These are phyloP conservation scores for Aphanomyces astaci DNA, from an alignment of 352 stramenopile species.

Conservation along the genomic window DNA sequence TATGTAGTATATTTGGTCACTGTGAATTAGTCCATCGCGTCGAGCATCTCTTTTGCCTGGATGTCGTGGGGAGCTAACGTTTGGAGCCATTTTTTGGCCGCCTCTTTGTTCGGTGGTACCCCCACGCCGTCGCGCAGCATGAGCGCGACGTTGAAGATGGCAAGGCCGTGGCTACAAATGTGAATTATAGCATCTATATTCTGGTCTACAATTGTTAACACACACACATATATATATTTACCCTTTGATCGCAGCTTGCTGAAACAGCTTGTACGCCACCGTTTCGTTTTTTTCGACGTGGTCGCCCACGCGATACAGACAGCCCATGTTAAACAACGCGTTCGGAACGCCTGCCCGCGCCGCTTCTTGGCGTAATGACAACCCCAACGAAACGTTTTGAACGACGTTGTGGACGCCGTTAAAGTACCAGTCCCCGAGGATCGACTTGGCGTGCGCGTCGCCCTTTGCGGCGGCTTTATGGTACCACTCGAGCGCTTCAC, in stretches of 20 bases:
- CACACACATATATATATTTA: neutral
- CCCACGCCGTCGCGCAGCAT: slow-evolving; percentile 73
- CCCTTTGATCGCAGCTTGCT: slow-evolving; percentile 58
- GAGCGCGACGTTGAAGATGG: slow-evolving; percentile 80
- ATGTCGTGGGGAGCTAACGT: slow-evolving; percentile 60
- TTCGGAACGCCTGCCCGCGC: slow-evolving; percentile 45
- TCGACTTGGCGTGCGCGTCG: slow-evolving; percentile 64
- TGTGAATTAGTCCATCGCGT: slow-evolving; percentile 26
- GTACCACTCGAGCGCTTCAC: slow-evolving; percentile 60
- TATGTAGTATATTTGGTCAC: too few relatives aligned
- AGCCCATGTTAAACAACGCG: slow-evolving; percentile 74
- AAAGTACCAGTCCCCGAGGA: slow-evolving; percentile 64
- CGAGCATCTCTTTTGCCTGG: slow-evolving; percentile 71
- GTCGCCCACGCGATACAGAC: slow-evolving; percentile 59
- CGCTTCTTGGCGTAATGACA: slow-evolving; percentile 65
- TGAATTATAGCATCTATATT: too few relatives aligned
- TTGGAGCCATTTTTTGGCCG: slow-evolving; percentile 67
- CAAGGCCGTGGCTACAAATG: slow-evolving; percentile 61
- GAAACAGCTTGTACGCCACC: slow-evolving; percentile 65
- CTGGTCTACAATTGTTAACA: too few relatives aligned
- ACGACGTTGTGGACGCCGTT: slow-evolving; percentile 43
- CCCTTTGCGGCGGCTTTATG: slow-evolving; percentile 63
- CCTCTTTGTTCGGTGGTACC: slow-evolving; percentile 51
- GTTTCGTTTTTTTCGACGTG: slow-evolving; percentile 46
- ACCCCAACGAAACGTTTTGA: slow-evolving; percentile 42